Percentiles rank a stretch among this genome's conserved stretches.
Evolutionary conservation across 805 yeast species (phyloP).

Genomic region (Nakazawaea ambrosiae): DNA sequence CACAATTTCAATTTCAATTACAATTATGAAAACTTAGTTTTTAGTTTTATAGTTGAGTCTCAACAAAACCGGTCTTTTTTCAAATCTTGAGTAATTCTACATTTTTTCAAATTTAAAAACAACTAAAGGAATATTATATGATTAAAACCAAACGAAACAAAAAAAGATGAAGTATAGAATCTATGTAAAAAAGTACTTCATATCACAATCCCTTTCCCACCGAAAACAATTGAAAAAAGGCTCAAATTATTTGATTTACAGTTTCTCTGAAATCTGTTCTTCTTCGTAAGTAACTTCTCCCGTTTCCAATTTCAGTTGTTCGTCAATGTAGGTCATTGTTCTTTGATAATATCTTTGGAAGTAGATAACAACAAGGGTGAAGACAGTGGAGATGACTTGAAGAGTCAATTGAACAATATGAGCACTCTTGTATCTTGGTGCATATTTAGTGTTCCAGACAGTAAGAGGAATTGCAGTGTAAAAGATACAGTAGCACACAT

Average conservation of each 20-base stretch:
- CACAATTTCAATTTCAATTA: too few species aligned
- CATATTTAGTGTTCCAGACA: slow-evolving; percentile 43
- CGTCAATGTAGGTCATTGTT: slow-evolving; percentile 2
- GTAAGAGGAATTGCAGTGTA: slow-evolving; percentile 27
- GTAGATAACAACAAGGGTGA: slow-evolving; percentile 1
- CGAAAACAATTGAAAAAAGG: too few species aligned
- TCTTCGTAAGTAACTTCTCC: neutral
- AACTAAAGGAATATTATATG: too few species aligned
- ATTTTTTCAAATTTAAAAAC: too few species aligned
- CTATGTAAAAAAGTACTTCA: too few species aligned
- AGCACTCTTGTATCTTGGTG: slow-evolving; percentile 37
- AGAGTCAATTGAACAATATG: slow-evolving; percentile 1
- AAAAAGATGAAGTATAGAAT: too few species aligned
- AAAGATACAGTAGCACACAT: slow-evolving; percentile 39
- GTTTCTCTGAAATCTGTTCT: neutral
- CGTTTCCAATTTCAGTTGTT: neutral
- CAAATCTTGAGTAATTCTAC: too few species aligned
- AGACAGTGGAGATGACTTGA: slow-evolving; percentile 4
- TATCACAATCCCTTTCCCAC: too few species aligned
- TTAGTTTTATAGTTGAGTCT: too few species aligned
- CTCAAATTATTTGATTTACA: neutral
- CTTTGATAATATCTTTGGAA: slow-evolving; percentile 8
- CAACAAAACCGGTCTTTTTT: too few species aligned
- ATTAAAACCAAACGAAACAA: too few species aligned
- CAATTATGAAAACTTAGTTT: too few species aligned